Percentiles rank a stretch among this genome's conserved stretches.
Conservation (phyloP, 2,329 filamentous ascomycete genomes). For the Aspergillus pseudoterreus region DNA sequence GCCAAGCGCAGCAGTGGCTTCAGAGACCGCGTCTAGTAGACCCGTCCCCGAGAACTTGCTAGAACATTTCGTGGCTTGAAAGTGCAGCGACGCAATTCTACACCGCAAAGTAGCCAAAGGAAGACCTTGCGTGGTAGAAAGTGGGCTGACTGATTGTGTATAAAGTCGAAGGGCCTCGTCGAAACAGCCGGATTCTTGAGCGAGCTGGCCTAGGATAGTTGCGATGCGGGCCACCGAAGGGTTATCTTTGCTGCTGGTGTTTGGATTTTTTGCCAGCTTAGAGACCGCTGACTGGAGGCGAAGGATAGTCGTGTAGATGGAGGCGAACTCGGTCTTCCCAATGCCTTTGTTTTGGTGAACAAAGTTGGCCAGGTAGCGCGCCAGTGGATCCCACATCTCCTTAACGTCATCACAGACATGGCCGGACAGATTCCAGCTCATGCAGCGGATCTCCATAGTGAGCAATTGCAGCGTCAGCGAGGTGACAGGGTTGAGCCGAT, state of each 20-base stretch:
- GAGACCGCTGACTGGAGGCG: conserved; percentile 30
- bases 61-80: conserved; percentile 28
- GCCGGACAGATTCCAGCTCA: conserved; percentile 41
- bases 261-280: conserved; percentile 24
- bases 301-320: conserved; percentile 33
- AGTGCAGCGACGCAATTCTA: conserved; percentile 35
- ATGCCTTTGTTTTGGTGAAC: conserved; percentile 30
- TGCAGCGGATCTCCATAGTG: conserved; percentile 38
- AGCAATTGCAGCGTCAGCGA: conserved; percentile 39
- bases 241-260: conserved; percentile 16
- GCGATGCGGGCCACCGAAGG: conserved; percentile 30
- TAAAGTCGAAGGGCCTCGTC: conserved; percentile 38
- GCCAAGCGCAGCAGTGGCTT: conserved; percentile 33
- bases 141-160: conserved; percentile 26
- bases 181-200: conserved; percentile 37
- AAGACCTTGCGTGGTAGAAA: conserved; percentile 31
- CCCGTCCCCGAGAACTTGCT: conserved; percentile 16
- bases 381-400: conserved; percentile 44
- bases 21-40: conserved; percentile 24
- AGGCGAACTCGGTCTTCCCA: conserved; percentile 36
- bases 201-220: conserved; percentile 36
- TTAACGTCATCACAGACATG: conserved; percentile 39
- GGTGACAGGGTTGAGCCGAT: conserved; percentile 26
- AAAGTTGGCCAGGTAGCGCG: conserved; percentile 37
- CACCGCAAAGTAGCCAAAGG: conserved; percentile 35